A percentile compares a stretch with the other conserved stretches of the same genome.
Evolutionary conservation across 129 eudicot species (phyloP).

Genomic region (Helichrysum umbraculigerum): DNA sequence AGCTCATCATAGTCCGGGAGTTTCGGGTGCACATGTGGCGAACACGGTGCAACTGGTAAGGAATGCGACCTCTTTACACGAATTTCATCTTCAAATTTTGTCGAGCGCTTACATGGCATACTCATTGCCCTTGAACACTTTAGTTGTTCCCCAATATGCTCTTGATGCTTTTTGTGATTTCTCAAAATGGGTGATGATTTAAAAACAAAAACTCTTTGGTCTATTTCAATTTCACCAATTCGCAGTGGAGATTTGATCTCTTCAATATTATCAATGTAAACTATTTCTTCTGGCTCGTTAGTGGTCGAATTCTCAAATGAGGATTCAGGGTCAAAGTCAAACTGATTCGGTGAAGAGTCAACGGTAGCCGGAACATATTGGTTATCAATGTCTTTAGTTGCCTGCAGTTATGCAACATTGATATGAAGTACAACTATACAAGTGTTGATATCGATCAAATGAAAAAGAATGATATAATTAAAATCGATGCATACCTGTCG

Average conservation of each 20-base stretch:
- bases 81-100: constrained; percentile 22
- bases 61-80: constrained; percentile 41
- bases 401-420: too few relatives aligned
- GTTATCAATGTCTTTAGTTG: too few relatives aligned
- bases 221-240: constrained; percentile 32
- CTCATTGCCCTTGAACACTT: constrained; percentile 43
- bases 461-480: too few relatives aligned
- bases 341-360: too few relatives aligned
- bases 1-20: constrained; percentile 81
- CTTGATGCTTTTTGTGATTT: too few relatives aligned
- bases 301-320: too few relatives aligned
- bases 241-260: constrained; percentile 51
- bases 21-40: constrained; percentile 78
- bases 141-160: not conserved
- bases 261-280: constrained; percentile 65
- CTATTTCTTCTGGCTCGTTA: constrained; percentile 29
- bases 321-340: too few relatives aligned
- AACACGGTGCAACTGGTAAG: constrained; percentile 39
- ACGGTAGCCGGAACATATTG: too few relatives aligned
- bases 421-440: too few relatives aligned
- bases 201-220: constrained; percentile 75
- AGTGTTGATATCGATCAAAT: too few relatives aligned
- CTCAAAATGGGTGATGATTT: constrained; percentile 18
- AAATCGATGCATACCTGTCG: constrained; percentile 21
- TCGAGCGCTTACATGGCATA: constrained; percentile 47